Evolutionary conservation across 75 land plant species (phyloP), one percentile per base, ranked within the genome.

Genomic region (Picea sitchensis): DNA sequence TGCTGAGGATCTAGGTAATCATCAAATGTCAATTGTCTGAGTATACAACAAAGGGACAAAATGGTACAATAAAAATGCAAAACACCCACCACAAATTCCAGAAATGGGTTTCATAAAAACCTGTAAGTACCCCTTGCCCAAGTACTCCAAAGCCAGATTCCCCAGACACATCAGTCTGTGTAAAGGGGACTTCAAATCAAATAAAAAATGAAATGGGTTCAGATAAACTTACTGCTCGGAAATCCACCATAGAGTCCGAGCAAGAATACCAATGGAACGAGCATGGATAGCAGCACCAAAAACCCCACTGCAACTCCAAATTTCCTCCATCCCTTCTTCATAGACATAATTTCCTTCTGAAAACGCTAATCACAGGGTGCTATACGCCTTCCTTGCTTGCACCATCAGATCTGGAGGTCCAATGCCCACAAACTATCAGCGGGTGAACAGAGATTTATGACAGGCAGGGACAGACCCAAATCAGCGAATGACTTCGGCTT

Each of bases 201-300:
- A 69, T 41, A 18, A 41, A 41, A 34, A 36, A 69, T 41, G n/a
- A 68, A 68, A 47, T 69, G 18, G 21, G 8, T 41, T 47, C 54
- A 44, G 51, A 36, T 38, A 14, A 32, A 69, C 73, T 69, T 69
- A 69, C 73, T 41, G 44, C 47, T 69, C 41, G 41, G 73, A 34
- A 69, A 69, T 69, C 73, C 73, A 15, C 51, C 73, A 69, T 69
- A 41, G 41, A 69, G 73, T 69, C 89, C 89, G 38, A 90, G 84
- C 65, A 87, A 79, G 79, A 90, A 87, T 26, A 74, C 82, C 63
- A 90, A 86, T 6, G 91, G 89, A 47, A 87, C 89, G 14, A 87
- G 83, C 83, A 90, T 83, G 26, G 91, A 90, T 51, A 86, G 80
- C 34, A 90, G 5, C 23, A 90, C 89, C 59, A 90, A 89, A 17